phyloP scores from a whole-genome alignment of 352 stramenopile genomes.

The Globisporangium solare region DNA sequence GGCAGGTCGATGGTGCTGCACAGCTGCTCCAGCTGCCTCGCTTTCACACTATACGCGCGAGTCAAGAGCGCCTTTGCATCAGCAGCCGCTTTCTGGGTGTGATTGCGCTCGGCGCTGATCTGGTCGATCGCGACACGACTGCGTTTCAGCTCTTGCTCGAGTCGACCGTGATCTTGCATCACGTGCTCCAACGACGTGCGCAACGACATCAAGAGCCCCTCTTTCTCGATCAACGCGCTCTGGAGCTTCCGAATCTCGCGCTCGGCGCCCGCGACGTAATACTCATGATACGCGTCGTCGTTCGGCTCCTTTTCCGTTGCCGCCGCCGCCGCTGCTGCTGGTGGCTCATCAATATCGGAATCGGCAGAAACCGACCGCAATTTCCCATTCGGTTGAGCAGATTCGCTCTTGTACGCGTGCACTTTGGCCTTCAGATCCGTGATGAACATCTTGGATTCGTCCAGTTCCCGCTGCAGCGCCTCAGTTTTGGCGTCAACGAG shows the following conservation, averaged over 20 bases:
- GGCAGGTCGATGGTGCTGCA: conserved; percentile 46
- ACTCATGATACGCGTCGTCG: background rate
- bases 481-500: conserved; percentile 2
- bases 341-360: background rate
- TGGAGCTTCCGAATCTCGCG: conserved; percentile 19
- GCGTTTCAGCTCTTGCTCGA: conserved; percentile 35
- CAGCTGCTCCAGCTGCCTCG: conserved; percentile 47
- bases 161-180: conserved; percentile 32
- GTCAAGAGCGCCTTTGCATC: conserved; percentile 39
- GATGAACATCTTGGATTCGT: conserved; percentile 14
- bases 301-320: background rate
- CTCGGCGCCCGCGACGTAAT: background rate
- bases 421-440: conserved; percentile 15
- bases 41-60: conserved; percentile 44
- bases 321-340: no score
- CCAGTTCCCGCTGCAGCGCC: conserved; percentile 12
- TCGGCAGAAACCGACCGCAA: background rate
- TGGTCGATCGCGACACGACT: conserved; percentile 21
- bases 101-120: conserved; percentile 24
- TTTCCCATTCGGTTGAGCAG: background rate
- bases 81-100: conserved; percentile 40
- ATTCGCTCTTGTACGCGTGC: conserved; percentile 13
- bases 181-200: conserved; percentile 28
- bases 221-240: conserved; percentile 35
- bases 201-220: conserved; percentile 30